Percentiles rank a stretch among this genome's conserved stretches.
Conservation (phyloP, 2,329 filamentous ascomycete species). For the Phialophora macrospora region DNA sequence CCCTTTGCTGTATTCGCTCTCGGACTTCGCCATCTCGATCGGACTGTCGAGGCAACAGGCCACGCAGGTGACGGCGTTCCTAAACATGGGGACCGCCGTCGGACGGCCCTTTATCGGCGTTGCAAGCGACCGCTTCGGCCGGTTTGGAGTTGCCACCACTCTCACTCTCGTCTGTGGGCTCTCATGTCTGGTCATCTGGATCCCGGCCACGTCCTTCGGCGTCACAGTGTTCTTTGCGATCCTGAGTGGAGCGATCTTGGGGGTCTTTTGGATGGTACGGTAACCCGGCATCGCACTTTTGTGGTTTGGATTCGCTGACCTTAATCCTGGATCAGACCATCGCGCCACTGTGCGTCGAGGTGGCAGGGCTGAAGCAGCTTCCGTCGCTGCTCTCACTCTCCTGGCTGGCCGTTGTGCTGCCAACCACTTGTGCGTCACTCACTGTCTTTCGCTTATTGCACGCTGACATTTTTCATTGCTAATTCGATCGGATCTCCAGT, state of each 20-base stretch:
- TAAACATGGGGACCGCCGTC: slow-evolving; percentile 56
- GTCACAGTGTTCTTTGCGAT: slow-evolving; percentile 52
- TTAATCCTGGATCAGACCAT: slow-evolving; percentile 33
- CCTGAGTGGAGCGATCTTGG: slow-evolving; percentile 52
- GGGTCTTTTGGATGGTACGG: slow-evolving; percentile 52
- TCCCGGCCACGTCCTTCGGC: slow-evolving; percentile 50
- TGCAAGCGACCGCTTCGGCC: slow-evolving; percentile 51
- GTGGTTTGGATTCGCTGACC: background rate
- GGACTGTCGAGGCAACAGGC: slow-evolving; percentile 48
- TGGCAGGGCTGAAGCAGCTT: slow-evolving; percentile 38
- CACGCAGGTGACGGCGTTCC: slow-evolving; percentile 48
- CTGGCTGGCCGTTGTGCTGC: slow-evolving; percentile 42
- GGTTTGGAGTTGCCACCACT: slow-evolving; percentile 49
- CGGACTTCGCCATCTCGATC: slow-evolving; percentile 53
- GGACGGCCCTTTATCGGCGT: slow-evolving; percentile 54
- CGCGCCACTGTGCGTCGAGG: slow-evolving; percentile 39
- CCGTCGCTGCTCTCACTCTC: slow-evolving; percentile 39
- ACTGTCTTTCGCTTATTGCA: background rate
- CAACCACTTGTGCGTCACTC: slow-evolving; percentile 52
- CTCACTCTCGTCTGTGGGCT: slow-evolving; percentile 49
- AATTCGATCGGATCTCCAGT: slow-evolving; percentile 37
- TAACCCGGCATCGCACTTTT: background rate
- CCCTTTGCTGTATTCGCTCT: slow-evolving; percentile 53
- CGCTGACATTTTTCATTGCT: background rate
- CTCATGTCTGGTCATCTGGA: slow-evolving; percentile 52